Percentiles rank a stretch among this genome's conserved stretches.
Conservation (phyloP, 352 stramenopile genomes). For the Phytophthora multivora region DNA sequence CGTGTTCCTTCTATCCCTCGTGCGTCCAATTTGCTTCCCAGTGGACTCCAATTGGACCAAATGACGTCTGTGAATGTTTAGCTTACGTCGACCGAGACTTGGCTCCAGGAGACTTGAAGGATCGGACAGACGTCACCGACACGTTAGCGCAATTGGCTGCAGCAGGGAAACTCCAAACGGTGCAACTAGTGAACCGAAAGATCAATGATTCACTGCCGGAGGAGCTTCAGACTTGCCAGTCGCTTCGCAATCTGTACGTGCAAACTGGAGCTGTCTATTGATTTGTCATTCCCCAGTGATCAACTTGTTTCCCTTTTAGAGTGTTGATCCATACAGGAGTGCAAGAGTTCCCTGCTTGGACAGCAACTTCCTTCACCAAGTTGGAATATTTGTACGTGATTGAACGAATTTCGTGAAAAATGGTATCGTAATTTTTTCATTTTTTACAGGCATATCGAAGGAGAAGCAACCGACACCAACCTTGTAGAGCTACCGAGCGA, state of each 20-base stretch:
- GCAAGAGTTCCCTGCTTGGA: conserved; percentile 28
- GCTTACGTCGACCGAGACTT: conserved; percentile 38
- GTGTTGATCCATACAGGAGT: conserved; percentile 41
- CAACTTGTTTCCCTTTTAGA: conserved; percentile 8
- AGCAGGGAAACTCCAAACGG: conserved; percentile 27
- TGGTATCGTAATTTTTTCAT: background rate
- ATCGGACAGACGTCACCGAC: conserved; percentile 23
- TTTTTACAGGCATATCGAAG: conserved; percentile 35
- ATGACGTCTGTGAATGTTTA: conserved; percentile 24
- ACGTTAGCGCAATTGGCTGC: conserved; percentile 20
- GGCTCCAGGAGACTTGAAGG: conserved; percentile 13
- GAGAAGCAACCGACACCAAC: conserved; percentile 17
- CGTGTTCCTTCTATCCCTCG: conserved; percentile 19
- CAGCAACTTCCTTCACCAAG: conserved; percentile 27
- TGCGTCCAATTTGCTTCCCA: conserved; percentile 17
- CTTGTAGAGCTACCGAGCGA: conserved; percentile 24
- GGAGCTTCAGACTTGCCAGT: conserved; percentile 16
- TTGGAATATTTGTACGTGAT: conserved; percentile 45
- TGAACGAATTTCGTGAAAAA: background rate
- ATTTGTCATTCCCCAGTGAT: background rate
- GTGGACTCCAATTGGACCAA: background rate
- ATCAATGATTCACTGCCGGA: conserved; percentile 35
- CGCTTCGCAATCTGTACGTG: conserved; percentile 38
- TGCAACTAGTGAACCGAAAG: conserved; percentile 36
- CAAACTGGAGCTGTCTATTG: background rate